phyloP scores from a whole-genome alignment of 441 rosid species.

The Croton setiger region DNA sequence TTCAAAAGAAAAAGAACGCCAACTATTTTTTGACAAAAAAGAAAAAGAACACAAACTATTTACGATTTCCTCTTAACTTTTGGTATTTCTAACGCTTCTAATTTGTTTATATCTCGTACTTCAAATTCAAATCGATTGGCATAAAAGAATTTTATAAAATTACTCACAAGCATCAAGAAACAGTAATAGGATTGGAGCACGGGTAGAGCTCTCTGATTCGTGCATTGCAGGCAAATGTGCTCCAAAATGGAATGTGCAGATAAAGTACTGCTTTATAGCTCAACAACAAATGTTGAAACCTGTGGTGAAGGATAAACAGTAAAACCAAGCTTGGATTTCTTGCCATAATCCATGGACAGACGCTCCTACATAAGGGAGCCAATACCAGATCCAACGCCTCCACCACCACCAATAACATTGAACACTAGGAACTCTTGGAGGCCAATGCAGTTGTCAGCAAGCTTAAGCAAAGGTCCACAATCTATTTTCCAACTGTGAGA shows the following conservation, averaged over 20 bases:
- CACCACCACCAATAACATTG: slow-evolving; percentile 30
- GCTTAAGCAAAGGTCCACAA: slow-evolving; percentile 31
- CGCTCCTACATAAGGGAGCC: slow-evolving; percentile 28
- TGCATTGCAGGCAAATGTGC: too few species aligned
- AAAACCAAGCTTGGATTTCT: slow-evolving; percentile 29
- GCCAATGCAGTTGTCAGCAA: slow-evolving; percentile 31
- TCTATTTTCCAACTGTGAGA: slow-evolving; percentile 24
- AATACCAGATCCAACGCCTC: slow-evolving; percentile 30
- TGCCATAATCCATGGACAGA: slow-evolving; percentile 23
- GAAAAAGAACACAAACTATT: too few species aligned
- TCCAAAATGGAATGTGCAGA: slow-evolving; percentile 27
- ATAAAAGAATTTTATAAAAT: too few species aligned
- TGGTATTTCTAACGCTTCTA: too few species aligned
- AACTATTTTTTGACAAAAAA: too few species aligned
- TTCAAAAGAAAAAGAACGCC: too few species aligned
- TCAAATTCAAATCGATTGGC: too few species aligned
- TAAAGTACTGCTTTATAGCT: slow-evolving; percentile 23
- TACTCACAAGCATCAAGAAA: too few species aligned
- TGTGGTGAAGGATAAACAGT: slow-evolving; percentile 28
- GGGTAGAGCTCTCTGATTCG: too few species aligned
- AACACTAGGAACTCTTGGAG: slow-evolving; percentile 30
- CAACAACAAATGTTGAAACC: slow-evolving; percentile 28
- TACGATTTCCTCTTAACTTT: too few species aligned
- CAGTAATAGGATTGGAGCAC: too few species aligned
- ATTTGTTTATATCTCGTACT: too few species aligned